These are phyloP conservation scores for Davidsoniella eucalypti DNA, from an alignment of 2,329 filamentous ascomycete genomes.

Conservation along the genomic window DNA sequence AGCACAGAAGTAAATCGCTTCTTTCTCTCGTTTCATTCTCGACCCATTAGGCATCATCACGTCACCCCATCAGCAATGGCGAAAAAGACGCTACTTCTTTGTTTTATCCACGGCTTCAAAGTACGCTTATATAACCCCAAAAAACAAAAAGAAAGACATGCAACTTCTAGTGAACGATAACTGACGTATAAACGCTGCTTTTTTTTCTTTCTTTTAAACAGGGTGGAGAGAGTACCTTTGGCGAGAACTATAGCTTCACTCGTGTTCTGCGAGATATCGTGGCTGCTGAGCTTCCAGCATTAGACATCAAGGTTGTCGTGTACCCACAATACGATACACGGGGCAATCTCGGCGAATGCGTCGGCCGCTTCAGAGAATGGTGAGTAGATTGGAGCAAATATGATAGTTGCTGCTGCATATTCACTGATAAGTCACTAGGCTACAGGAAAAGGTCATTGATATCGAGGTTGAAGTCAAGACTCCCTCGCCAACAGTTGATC, in stretches of 20 bases:
- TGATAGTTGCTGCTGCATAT: background rate
- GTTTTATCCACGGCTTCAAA: conserved; percentile 85
- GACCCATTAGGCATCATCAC: no score
- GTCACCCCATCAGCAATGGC: conserved; percentile 21
- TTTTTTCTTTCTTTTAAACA: conserved; percentile 19
- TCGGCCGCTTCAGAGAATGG: conserved; percentile 62
- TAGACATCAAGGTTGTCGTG: conserved; percentile 50
- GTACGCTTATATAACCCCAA: conserved; percentile 24
- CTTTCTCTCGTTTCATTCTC: no score
- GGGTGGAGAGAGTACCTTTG: conserved; percentile 67
- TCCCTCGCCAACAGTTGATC: conserved; percentile 70
- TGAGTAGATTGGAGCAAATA: conserved; percentile 19
- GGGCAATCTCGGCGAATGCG: conserved; percentile 56
- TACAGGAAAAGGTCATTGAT: conserved; percentile 85
- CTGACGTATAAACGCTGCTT: background rate
- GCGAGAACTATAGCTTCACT: conserved; percentile 48
- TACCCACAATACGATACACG: conserved; percentile 74
- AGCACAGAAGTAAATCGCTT: no score
- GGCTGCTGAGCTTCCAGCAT: conserved; percentile 47
- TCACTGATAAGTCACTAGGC: conserved; percentile 34
- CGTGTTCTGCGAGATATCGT: conserved; percentile 51
- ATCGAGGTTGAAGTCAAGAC: conserved; percentile 71
- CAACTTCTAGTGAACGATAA: background rate
- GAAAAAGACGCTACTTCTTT: conserved; percentile 66
- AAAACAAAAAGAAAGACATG: no score